Conservation (phyloP, 805 yeast species). For the Wickerhamiella kazuoi region DNA sequence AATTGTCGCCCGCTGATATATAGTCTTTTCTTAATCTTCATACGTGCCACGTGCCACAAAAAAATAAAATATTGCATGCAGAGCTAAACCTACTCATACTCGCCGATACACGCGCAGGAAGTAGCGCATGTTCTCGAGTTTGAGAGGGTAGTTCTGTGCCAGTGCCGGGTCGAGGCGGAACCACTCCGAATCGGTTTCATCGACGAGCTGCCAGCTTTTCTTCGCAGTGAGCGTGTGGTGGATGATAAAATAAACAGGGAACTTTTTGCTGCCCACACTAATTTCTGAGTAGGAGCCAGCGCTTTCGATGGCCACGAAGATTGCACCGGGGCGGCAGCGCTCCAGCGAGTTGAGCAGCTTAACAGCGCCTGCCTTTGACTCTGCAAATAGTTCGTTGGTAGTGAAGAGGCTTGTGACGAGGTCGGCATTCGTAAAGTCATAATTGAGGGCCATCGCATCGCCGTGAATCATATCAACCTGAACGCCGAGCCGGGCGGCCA, state of each 20-base stretch:
- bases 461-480: constrained; percentile 23
- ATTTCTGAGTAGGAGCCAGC: constrained; percentile 84
- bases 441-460: constrained; percentile 11
- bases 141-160: constrained; percentile 39
- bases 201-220: constrained; percentile 44
- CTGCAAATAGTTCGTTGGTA: constrained; percentile 69
- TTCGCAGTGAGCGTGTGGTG: constrained; percentile 51
- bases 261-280: constrained; percentile 52
- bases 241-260: constrained; percentile 66
- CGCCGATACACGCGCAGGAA: constrained; percentile 56
- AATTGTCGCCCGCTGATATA: neutral
- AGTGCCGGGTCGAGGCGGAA: constrained; percentile 32
- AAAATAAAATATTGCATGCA: neutral
- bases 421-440: constrained; percentile 7
- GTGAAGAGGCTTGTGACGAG: constrained; percentile 60
- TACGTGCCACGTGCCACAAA: neutral
- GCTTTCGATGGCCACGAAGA: constrained; percentile 58
- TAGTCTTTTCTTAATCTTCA: neutral
- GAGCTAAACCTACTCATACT: neutral
- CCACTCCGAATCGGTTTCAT: constrained; percentile 65
- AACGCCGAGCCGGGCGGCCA: constrained; percentile 27
- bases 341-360: constrained; percentile 38
- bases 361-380: constrained; percentile 43
- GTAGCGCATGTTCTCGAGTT: constrained; percentile 75
- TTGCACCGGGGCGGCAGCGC: constrained; percentile 37